Evolutionary conservation across 1,284 basidiomycete genomes (phyloP).

Genomic region (Ceratobasidium sp.): DNA sequence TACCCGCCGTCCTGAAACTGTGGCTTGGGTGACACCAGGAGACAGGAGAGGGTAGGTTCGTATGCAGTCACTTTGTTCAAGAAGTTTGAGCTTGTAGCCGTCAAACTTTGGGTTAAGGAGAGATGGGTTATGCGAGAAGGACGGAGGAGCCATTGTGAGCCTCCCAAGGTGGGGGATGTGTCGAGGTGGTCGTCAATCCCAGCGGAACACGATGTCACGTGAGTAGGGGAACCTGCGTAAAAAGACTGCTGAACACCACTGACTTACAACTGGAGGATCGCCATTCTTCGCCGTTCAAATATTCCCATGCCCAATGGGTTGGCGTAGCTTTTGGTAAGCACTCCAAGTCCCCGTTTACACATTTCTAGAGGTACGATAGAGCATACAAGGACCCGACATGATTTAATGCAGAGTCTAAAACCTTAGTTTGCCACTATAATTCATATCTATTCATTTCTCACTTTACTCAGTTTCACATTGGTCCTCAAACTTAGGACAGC

Average conservation of each 20-base stretch:
- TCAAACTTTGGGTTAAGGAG: conserved; percentile 87
- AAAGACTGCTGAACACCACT: no score
- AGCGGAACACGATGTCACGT: background rate
- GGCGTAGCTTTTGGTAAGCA: no score
- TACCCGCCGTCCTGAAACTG: conserved; percentile 64
- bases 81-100: conserved; percentile 71
- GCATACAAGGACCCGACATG: no score
- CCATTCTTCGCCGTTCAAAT: no score
- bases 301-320: no score
- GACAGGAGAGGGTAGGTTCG: conserved; percentile 59
- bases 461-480: background rate
- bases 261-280: no score
- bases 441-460: background rate
- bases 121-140: conserved; percentile 54
- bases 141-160: conserved; percentile 5
- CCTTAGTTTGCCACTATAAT: background rate
- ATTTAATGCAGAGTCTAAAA: no score
- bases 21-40: conserved; percentile 62
- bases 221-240: no score
- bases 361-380: no score
- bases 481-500: conserved; percentile 68
- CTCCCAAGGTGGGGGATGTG: background rate
- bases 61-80: conserved; percentile 45
- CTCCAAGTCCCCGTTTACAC: no score
- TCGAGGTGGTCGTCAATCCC: background rate